Evolutionary conservation across 331 rosid species (phyloP).

Genomic region (Saraca asoca): DNA sequence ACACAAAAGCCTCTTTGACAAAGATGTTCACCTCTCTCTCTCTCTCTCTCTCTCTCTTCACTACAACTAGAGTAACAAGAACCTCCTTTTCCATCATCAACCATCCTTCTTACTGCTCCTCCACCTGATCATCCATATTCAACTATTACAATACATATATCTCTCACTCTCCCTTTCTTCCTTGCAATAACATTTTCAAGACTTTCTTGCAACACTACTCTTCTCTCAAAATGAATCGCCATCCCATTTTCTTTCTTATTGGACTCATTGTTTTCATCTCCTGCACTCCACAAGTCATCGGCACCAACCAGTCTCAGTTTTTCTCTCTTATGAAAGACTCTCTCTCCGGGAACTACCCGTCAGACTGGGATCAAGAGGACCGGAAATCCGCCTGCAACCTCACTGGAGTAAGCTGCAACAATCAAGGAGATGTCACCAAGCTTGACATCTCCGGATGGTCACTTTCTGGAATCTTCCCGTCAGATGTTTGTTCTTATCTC

Average conservation of each 20-base stretch:
- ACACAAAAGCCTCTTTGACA: constrained; percentile 73
- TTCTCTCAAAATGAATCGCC: constrained; percentile 37
- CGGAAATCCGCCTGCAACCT: constrained; percentile 52
- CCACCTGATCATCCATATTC: constrained; percentile 45
- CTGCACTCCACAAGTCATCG: constrained; percentile 31
- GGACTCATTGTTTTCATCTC: constrained; percentile 29
- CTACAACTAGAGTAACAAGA: constrained; percentile 29
- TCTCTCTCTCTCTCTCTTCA: constrained; percentile 1
- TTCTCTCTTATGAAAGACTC: constrained; percentile 52
- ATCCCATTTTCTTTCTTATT: constrained; percentile 38
- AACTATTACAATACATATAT: constrained; percentile 59
- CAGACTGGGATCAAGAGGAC: constrained; percentile 48
- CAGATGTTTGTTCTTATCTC: constrained; percentile 59
- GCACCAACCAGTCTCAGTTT: constrained; percentile 46
- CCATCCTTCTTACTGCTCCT: constrained; percentile 41
- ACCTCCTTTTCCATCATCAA: constrained; percentile 48
- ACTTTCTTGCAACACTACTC: constrained; percentile 32
- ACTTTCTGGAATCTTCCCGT: constrained; percentile 65
- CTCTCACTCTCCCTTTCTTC: constrained; percentile 41
- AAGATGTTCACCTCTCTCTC: constrained; percentile 47
- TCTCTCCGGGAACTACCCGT: constrained; percentile 47
- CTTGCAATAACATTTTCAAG: no score
- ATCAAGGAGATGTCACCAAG: constrained; percentile 44
- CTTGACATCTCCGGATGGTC: constrained; percentile 60
- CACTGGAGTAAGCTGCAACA: constrained; percentile 69